Percentiles rank a stretch among this genome's conserved stretches.
These are phyloP conservation scores for Hordeum vulgare DNA, from an alignment of 176 grass and related monocot species.

Conservation along the genomic window DNA sequence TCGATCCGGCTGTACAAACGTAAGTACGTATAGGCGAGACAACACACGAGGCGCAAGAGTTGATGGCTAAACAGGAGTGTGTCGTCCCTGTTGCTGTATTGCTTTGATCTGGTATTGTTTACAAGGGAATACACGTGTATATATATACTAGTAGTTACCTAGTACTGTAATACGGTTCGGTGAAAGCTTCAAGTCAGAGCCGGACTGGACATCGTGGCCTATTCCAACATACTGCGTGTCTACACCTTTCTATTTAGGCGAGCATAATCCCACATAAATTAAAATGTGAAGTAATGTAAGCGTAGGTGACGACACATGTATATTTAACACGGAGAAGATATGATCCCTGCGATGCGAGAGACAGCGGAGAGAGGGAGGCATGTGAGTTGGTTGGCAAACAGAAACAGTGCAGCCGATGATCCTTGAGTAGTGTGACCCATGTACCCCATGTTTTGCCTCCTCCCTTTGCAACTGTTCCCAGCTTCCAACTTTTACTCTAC, in stretches of 20 bases:
- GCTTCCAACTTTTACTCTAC: neutral
- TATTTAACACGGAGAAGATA: neutral
- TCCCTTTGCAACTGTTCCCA: neutral
- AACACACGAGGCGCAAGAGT: no score
- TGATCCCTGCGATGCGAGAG: neutral
- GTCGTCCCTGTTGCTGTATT: no score
- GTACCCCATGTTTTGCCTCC: neutral
- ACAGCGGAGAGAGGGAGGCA: constrained; percentile 17
- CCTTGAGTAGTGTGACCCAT: neutral
- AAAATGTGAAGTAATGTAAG: neutral
- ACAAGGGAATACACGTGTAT: no score
- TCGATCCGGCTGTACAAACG: no score
- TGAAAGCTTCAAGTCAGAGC: no score
- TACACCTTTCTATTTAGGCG: neutral
- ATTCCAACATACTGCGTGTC: neutral
- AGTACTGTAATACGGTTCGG: no score
- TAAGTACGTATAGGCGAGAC: no score
- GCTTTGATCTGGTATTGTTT: no score
- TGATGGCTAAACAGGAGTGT: no score
- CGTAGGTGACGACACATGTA: neutral
- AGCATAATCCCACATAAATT: neutral
- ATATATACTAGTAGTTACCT: no score
- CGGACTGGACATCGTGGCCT: no score
- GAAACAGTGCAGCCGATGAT: constrained; percentile 9
- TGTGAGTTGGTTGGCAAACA: constrained; percentile 22